Base-by-base conservation (phyloP, 108 stramenopile species). In the Pseudonitzschia pungens region DNA sequence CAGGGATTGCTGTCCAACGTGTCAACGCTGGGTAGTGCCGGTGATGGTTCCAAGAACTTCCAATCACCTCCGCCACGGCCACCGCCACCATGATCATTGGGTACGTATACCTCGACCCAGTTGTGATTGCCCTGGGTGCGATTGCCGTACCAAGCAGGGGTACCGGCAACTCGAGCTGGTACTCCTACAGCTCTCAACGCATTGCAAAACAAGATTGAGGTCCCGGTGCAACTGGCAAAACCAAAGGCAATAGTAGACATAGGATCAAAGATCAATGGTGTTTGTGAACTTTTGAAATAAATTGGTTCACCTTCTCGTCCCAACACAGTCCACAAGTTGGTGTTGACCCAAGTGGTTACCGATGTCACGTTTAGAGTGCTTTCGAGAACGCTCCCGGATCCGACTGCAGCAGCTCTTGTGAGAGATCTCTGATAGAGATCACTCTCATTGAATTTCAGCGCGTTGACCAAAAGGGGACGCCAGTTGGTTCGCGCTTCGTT, bases 211-310 rank as follows among this genome's bases (percentile, higher is more conserved):
- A 93, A 63, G 12, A 92, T 84, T 12, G 88, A 75, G 4, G 91
- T 76, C 32, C 95, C 95, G 7, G 95, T 96, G 75, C 95, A 96
- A 48, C 78, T 81, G 52, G 92, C 89, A 75, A 87, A 89, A 29
- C 92, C 92, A 68, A 83, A 92, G 33, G 87, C 90, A 68, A 94
- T 80, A n/a, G 84, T 84, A 15, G 89, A 91, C 77, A 94, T 84
- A 60, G 95, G 89, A 64, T 96, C 95, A 72, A 87, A 94, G 27
- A 96, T 93, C 14, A 92, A 75, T 29, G 96, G 96, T 10, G 96
- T 96, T 53, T 87, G 87, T 18, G 82, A 73, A 6, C 80, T 56
- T 28, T 77, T 65, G 74, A 96, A 96, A 29, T 55, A 58, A 36
- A 96, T 89, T 22, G 86, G 79, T 33, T 77, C 31, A 9, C 70